Conservation (phyloP, 495 filamentous ascomycete genomes). For the Oidiodendron maius region DNA sequence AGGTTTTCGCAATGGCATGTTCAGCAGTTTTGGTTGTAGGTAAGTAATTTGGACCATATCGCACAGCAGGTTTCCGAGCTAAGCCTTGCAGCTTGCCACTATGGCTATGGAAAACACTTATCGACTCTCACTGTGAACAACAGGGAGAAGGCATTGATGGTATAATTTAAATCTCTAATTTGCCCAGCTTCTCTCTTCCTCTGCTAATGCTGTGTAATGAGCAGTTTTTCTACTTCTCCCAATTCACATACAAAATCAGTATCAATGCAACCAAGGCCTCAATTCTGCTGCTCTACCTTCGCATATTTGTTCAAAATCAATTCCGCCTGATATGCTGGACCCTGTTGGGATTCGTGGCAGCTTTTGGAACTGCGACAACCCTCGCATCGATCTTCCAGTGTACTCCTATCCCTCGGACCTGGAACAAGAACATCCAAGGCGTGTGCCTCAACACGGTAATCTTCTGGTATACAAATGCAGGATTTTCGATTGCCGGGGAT, state of each 20-base stretch:
- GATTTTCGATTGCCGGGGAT: conserved; percentile 49
- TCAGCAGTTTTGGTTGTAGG: background rate
- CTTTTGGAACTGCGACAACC: conserved; percentile 33
- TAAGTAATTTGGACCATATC: background rate
- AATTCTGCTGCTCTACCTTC: conserved; percentile 43
- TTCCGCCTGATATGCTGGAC: conserved; percentile 30
- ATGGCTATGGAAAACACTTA: conserved; percentile 3
- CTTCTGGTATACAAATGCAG: conserved; percentile 46
- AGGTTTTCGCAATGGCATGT: conserved; percentile 1
- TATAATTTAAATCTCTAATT: background rate
- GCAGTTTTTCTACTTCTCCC: background rate
- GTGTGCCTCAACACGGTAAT: conserved; percentile 40
- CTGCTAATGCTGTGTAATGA: background rate
- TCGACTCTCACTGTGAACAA: background rate
- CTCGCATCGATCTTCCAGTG: conserved; percentile 45
- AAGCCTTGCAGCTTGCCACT: background rate
- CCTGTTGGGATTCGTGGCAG: conserved; percentile 30
- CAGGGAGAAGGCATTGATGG: background rate
- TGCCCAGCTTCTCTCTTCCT: background rate
- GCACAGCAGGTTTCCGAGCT: background rate
- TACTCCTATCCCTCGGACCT: conserved; percentile 44
- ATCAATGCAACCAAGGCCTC: conserved; percentile 37
- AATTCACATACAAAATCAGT: background rate
- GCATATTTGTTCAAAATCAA: conserved; percentile 34
- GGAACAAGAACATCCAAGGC: conserved; percentile 43